phyloP scores from a whole-genome alignment of 441 rosid species.

The Biscutella laevigata region DNA sequence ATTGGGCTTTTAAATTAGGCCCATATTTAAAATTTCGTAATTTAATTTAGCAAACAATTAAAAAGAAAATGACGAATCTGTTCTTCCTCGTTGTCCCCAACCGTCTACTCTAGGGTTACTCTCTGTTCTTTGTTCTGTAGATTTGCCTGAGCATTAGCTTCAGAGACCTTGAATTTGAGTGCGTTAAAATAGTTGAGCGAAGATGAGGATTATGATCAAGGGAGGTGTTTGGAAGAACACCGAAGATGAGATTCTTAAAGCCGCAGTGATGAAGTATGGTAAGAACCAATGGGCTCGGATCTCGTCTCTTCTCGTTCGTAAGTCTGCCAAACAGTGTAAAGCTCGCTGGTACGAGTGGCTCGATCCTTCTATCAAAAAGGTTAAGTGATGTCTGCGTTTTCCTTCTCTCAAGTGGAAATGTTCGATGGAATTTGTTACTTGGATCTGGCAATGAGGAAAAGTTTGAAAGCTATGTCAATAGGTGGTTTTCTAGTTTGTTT shows the following conservation, averaged over 20 bases:
- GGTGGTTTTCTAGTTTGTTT: constrained; percentile 1
- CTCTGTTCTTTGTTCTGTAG: constrained; percentile 7
- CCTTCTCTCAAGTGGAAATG: neutral
- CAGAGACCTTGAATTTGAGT: constrained; percentile 5
- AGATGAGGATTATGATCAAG: constrained; percentile 99
- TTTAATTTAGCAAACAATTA: too few species aligned
- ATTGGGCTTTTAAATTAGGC: neutral
- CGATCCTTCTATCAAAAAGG: constrained; percentile 96
- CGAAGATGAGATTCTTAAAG: constrained; percentile 95
- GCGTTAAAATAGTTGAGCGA: constrained; percentile 23
- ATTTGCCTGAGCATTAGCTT: constrained; percentile 8
- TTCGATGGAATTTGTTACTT: neutral
- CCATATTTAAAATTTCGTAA: too few species aligned
- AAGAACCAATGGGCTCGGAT: constrained; percentile 99
- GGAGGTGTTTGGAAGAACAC: constrained; percentile 99
- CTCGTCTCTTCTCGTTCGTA: constrained; percentile 91
- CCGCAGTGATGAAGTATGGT: constrained; percentile 98
- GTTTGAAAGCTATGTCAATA: neutral
- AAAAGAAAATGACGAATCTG: too few species aligned
- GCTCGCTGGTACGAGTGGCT: constrained; percentile 99
- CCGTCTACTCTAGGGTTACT: constrained; percentile 21
- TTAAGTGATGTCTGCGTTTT: constrained; percentile 5
- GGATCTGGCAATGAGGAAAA: neutral
- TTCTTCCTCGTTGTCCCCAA: constrained; percentile 4
- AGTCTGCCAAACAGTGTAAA: constrained; percentile 96